Base-by-base conservation (phyloP, 345 rosid species). In the Punica granatum region DNA sequence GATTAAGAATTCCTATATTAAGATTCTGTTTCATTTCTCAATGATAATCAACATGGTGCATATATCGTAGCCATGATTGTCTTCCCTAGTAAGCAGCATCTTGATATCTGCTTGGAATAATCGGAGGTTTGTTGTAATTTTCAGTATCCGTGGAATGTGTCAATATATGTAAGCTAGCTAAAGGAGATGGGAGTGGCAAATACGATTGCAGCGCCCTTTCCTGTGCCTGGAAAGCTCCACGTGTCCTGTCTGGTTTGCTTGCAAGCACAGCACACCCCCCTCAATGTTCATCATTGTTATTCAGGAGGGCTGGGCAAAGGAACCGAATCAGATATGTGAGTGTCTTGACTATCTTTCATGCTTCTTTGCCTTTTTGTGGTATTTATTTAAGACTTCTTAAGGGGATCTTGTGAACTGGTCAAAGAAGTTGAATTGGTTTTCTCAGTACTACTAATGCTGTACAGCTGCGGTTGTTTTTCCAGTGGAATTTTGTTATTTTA, bases 181-280 rank as follows among this genome's bases (percentile, higher is more conserved):
- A 89, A 79, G 88, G 91, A 71, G 95, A 89, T n/a, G 89, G 72
- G 37, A 76, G 76, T 67, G 87, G 78, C 58, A 86, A 86, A 81
- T 80, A 74, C 34, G 97, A 87, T 73, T 90, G 95, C 80, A 85
- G 70, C 63, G 83, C 84, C 37, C 84, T 94, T 60, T 91, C 95
- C 0, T 91, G 96, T 72, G 92, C 96, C 58, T 88, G 89, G 92
- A 91, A 86, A 80, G 90, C 92, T 67, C 97, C 97, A 6, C 85
- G 96, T 74, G 90, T 80, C 48, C 75, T 94, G 82, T 86, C 97
- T 31, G 95, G 99, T 32, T 89, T 86, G 77, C 89, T 91, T 39
- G 92, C 96, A 5, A 86, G 78, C 82, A 91, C 99, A 31, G 83
- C 95, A 0, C 89, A 86, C 76, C 80, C 85, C 65, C 69, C 78